Conservation (phyloP, 2,329 filamentous ascomycete genomes). For the Fusarium sp. region DNA sequence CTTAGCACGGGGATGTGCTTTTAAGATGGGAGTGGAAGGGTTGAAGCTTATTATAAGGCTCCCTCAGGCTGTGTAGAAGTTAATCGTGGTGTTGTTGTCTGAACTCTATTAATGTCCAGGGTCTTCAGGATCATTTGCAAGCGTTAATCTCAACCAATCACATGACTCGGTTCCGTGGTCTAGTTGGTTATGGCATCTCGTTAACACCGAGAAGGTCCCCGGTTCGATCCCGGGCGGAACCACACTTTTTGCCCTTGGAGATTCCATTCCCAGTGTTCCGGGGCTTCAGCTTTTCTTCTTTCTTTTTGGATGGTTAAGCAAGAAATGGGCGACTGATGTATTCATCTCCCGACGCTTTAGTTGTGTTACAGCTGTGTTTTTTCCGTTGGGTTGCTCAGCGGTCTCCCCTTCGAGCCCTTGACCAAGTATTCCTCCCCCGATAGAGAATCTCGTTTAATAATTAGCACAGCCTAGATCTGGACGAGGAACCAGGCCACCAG, state of each 20-base stretch:
- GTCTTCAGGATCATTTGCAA: accelerated
- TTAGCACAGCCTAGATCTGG: background rate
- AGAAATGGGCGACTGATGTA: background rate
- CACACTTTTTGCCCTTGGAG: background rate
- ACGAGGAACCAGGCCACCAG: background rate
- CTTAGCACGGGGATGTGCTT: background rate
- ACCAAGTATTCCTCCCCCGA: too few species aligned
- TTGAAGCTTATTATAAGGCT: background rate
- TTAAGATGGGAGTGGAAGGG: background rate
- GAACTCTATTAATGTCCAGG: background rate
- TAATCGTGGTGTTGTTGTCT: background rate
- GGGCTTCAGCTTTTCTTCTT: background rate
- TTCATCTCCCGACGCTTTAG: background rate
- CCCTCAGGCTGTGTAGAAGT: background rate
- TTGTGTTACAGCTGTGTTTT: too few species aligned
- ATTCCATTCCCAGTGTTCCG: background rate
- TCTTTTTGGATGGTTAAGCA: background rate
- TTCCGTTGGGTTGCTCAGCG: too few species aligned
- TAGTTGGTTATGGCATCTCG: conserved; percentile 14
- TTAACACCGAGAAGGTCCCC: conserved; percentile 13
- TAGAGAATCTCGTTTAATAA: too few species aligned
- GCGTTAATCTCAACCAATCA: background rate
- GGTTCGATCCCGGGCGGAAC: conserved; percentile 9
- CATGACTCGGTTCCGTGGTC: conserved; percentile 2
- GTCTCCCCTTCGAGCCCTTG: too few species aligned